A percentile compares a stretch with the other conserved stretches of the same genome.
Conservation (phyloP, 2,329 filamentous ascomycete genomes). For the Penicillium thymicola region DNA sequence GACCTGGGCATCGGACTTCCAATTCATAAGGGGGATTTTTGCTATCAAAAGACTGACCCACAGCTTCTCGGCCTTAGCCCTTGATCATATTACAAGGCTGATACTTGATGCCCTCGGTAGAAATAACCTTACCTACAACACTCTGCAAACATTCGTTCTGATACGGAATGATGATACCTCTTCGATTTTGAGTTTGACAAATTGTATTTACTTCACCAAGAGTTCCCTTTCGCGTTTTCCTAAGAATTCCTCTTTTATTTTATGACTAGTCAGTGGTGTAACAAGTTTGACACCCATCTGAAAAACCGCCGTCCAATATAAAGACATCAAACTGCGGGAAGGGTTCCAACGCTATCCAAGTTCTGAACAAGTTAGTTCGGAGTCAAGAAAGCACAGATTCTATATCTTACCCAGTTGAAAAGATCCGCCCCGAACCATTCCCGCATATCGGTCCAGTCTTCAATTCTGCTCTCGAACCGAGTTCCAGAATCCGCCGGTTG, state of each 20-base stretch:
- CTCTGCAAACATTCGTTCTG: too few relatives aligned
- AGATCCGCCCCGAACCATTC: not conserved
- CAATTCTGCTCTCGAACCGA: slow-evolving; percentile 18
- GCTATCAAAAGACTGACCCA: not conserved
- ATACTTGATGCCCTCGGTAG: too few relatives aligned
- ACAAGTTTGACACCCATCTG: not conserved
- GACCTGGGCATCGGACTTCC: not conserved
- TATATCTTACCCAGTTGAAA: not conserved
- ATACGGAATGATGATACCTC: too few relatives aligned
- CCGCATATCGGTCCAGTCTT: slow-evolving; percentile 23
- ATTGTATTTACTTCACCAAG: not conserved
- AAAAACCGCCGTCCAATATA: not conserved
- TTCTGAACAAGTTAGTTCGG: not conserved
- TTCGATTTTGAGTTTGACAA: not conserved
- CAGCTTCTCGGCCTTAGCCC: too few relatives aligned
- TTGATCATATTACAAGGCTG: too few relatives aligned
- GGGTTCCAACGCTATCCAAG: not conserved
- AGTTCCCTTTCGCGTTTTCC: not conserved
- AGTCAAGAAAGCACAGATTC: not conserved
- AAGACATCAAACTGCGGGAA: not conserved
- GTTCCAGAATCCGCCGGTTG: not conserved
- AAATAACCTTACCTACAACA: too few relatives aligned
- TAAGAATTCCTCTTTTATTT: too few relatives aligned
- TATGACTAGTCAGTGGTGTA: too few relatives aligned
- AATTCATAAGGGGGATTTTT: not conserved